These are phyloP conservation scores for Colletotrichum cuscutae DNA, from an alignment of 2,329 filamentous ascomycete species.

Conservation along the genomic window DNA sequence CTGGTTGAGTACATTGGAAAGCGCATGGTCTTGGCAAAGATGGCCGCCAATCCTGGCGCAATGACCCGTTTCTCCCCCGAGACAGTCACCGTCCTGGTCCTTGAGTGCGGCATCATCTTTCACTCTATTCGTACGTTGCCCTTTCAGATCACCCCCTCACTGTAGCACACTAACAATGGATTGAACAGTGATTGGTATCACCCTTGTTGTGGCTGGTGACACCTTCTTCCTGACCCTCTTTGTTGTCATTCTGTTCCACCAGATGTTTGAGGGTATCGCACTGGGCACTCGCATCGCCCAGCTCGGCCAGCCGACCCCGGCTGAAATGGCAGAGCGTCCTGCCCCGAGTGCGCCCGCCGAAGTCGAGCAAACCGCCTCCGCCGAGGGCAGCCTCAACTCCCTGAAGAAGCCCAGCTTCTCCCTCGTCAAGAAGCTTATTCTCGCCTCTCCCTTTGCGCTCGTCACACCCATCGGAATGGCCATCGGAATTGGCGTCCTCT, in stretches of 20 bases:
- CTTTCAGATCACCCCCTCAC: neutral
- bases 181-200: slow-evolving; percentile 68
- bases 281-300: slow-evolving; percentile 77
- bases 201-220: slow-evolving; percentile 69
- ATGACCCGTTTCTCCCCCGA: slow-evolving; percentile 49
- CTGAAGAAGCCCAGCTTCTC: slow-evolving; percentile 41
- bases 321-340: slow-evolving; percentile 6
- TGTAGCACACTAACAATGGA: slow-evolving; percentile 26
- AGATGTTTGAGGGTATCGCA: slow-evolving; percentile 81
- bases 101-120: slow-evolving; percentile 80
- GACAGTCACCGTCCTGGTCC: slow-evolving; percentile 72
- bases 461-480: slow-evolving; percentile 84
- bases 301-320: slow-evolving; percentile 51
- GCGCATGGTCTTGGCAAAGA: slow-evolving; percentile 58
- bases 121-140: slow-evolving; percentile 71
- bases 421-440: slow-evolving; percentile 64
- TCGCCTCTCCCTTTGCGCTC: slow-evolving; percentile 73
- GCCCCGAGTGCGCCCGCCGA: neutral
- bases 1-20: slow-evolving; percentile 75
- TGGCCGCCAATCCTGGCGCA: slow-evolving; percentile 38
- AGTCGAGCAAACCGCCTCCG: slow-evolving; percentile 41
- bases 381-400: slow-evolving; percentile 14
- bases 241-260: slow-evolving; percentile 79
- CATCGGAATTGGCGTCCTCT: slow-evolving; percentile 78
- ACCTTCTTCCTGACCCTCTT: slow-evolving; percentile 67